phyloP scores from a whole-genome alignment of 495 filamentous ascomycete species.

The Parathielavia appendiculata region DNA sequence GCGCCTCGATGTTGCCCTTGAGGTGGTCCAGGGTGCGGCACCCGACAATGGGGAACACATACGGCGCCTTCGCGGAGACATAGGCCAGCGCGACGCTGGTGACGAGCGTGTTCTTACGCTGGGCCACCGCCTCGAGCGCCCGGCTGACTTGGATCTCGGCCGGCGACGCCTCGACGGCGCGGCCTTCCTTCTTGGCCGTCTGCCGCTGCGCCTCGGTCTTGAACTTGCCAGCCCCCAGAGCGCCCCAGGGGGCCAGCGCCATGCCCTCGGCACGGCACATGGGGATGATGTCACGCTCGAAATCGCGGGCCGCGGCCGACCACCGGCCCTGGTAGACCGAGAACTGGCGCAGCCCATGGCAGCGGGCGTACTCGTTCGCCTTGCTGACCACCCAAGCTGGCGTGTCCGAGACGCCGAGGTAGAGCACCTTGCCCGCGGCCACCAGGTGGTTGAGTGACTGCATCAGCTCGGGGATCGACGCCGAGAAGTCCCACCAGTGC shows the following conservation, averaged over 20 bases:
- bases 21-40: no score
- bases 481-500: constrained; percentile 58
- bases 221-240: constrained; percentile 60
- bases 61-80: no score
- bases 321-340: constrained; percentile 63
- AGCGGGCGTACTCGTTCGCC: constrained; percentile 57
- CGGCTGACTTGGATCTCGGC: no score
- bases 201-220: no score
- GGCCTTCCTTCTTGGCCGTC: no score
- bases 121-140: no score
- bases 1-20: no score
- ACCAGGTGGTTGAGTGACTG: constrained; percentile 55
- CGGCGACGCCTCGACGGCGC: no score
- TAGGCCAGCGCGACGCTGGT: no score
- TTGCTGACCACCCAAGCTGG: constrained; percentile 61
- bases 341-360: constrained; percentile 43
- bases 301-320: constrained; percentile 56
- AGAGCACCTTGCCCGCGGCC: constrained; percentile 57
- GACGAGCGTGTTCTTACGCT: no score
- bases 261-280: constrained; percentile 65
- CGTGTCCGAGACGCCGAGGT: constrained; percentile 58
- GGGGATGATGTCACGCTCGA: constrained; percentile 66
- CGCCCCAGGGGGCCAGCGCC: constrained; percentile 60
- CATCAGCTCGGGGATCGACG: constrained; percentile 60
- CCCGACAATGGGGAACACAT: no score